Evolutionary conservation across 306 rosid genomes (phyloP), one percentile per base, ranked within the genome.

Genomic region (Quercus engelmannii): DNA sequence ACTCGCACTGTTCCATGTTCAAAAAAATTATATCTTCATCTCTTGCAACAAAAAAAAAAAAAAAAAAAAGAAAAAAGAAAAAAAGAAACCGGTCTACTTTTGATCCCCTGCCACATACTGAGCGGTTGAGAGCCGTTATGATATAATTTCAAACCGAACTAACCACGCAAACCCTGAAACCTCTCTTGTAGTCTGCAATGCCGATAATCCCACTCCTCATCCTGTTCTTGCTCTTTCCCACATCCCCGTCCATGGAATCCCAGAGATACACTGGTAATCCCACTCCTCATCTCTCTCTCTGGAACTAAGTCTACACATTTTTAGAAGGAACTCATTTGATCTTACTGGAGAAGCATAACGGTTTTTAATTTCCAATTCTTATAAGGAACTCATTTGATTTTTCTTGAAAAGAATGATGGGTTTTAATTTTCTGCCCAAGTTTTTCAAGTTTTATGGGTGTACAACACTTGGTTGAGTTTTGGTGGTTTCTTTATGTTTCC

Each of bases 231-330:
- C 17, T 76, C 25, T 70, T 38, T 49, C 55, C 35, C 25, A 69
- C 35, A 11, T 41, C 23, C 23, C 80, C 52, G 31, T 56, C 70
- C 13, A 68, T 28, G 15, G 70, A 57, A 67, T 65, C 56, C 71
- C 78, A 57, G 64, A 55, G 30, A 52, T 55, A 65, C 33, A 28
- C 79, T n/a, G 62, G 6, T 62, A 59, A 68, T 76, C 56, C 73
- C 3, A 26, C 28, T 26, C 28, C 28, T 26, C 77, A 73, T 79
- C 9, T n/a, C 46, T 21, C 26, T 21, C 26, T 43, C 14, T 43
- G 3, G 23, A 64, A 31, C 1, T 4, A 31, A 4, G 8, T 15
- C 1, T 31, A 15, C 49, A 30, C 49, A 18, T 14, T 31, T 31
- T 65, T 18, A 15, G 49, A 65, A 18, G 71, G 51, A 31, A 8